Conservation (phyloP, 495 filamentous ascomycete genomes). For the Aspergillus ellipticus region DNA sequence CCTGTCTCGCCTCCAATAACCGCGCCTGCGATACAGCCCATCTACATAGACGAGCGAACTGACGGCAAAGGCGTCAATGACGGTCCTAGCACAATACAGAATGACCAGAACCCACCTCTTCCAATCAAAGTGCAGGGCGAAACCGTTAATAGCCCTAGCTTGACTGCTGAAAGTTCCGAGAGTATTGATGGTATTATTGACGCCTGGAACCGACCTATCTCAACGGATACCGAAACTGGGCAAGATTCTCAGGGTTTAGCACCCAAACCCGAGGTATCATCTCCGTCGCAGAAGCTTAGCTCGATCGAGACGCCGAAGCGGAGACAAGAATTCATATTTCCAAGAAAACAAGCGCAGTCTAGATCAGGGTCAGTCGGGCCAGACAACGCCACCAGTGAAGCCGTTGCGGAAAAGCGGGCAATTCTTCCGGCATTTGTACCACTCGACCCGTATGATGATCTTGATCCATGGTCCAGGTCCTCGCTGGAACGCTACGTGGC, state of each 20-base stretch:
- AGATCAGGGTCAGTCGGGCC: neutral
- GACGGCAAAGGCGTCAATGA: slow-evolving; percentile 17
- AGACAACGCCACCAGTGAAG: slow-evolving; percentile 5
- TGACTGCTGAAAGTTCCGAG: slow-evolving; percentile 25
- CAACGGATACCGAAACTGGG: slow-evolving; percentile 12
- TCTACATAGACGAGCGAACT: neutral
- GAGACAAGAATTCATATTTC: slow-evolving; percentile 6
- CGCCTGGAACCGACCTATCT: slow-evolving; percentile 36
- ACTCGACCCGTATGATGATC: slow-evolving; percentile 44
- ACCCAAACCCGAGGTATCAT: neutral
- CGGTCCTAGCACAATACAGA: slow-evolving; percentile 21
- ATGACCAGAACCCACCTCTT: slow-evolving; percentile 13
- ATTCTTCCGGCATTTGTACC: slow-evolving; percentile 10
- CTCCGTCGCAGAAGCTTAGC: slow-evolving; percentile 11
- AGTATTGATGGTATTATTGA: slow-evolving; percentile 45
- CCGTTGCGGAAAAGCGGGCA: neutral
- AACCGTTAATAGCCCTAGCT: slow-evolving; percentile 22
- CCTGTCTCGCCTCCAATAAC: slow-evolving; percentile 5
- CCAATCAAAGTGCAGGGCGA: slow-evolving; percentile 29
- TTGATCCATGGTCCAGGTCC: slow-evolving; percentile 52
- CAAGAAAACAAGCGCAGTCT: neutral
- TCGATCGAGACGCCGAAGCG: slow-evolving; percentile 14
- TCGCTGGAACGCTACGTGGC: slow-evolving; percentile 49
- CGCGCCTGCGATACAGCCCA: neutral
- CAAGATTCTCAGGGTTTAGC: neutral